Evolutionary conservation across 2,329 filamentous ascomycete genomes (phyloP).

Genomic region (Penicillium hesseltinei): DNA sequence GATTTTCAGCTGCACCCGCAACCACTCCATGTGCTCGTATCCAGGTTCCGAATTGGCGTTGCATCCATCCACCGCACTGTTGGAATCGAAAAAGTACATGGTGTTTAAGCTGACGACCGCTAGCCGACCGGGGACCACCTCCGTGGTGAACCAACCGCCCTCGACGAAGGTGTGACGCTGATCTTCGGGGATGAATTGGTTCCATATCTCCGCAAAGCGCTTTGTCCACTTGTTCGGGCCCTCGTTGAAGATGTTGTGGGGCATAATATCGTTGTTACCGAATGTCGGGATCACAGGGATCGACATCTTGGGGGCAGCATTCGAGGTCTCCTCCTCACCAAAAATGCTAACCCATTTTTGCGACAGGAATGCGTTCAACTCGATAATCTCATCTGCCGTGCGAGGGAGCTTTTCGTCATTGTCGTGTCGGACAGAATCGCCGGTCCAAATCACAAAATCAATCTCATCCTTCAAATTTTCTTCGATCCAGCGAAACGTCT

Average conservation of each 20-base stretch:
- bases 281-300: conserved; percentile 87
- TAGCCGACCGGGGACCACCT: conserved; percentile 81
- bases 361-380: conserved; percentile 72
- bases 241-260: conserved; percentile 85
- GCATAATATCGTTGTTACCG: conserved; percentile 96
- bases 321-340: conserved; percentile 47
- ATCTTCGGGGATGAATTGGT: conserved; percentile 81
- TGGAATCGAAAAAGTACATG: conserved; percentile 91
- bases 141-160: conserved; percentile 92
- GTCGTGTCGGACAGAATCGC: conserved; percentile 85
- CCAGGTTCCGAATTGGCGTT: conserved; percentile 75
- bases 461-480: conserved; percentile 73
- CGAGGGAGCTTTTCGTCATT: conserved; percentile 80
- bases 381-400: conserved; percentile 69
- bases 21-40: conserved; percentile 94
- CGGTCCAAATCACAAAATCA: conserved; percentile 92
- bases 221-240: conserved; percentile 87
- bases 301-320: conserved; percentile 55
- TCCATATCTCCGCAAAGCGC: conserved; percentile 76
- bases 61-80: conserved; percentile 91
- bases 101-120: conserved; percentile 95
- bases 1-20: conserved; percentile 81
- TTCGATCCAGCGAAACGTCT: conserved; percentile 85
- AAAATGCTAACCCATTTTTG: conserved; percentile 76
- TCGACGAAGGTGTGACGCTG: conserved; percentile 88